Conservation (phyloP, 2,329 filamentous ascomycete genomes). For the Arthrobotrys sinensis region DNA sequence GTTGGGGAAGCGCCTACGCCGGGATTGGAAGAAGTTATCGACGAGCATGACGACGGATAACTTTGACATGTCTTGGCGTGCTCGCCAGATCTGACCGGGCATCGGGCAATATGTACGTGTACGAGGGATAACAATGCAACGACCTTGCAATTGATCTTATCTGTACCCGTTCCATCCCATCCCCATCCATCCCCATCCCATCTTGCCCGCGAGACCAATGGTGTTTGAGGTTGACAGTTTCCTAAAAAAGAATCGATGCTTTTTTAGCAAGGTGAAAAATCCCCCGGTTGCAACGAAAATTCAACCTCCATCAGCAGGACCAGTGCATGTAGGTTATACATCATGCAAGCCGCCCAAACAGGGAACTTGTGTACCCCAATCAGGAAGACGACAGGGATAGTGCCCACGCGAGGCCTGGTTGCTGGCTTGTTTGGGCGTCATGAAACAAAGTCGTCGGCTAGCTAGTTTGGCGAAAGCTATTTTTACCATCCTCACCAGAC, state of each 20-base stretch:
- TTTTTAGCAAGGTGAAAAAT: conserved; percentile 13
- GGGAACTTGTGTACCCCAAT: conserved; percentile 27
- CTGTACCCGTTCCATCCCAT: conserved; percentile 27
- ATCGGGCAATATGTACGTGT: neutral
- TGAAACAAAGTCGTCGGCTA: conserved; percentile 59
- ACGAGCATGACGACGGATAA: conserved; percentile 11
- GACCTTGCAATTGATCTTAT: conserved; percentile 12
- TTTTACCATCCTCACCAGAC: conserved; percentile 41
- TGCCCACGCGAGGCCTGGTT: conserved; percentile 41
- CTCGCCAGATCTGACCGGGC: conserved; percentile 28
- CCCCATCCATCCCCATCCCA: conserved; percentile 17
- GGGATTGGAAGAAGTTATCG: conserved; percentile 22
- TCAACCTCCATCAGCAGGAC: conserved; percentile 39
- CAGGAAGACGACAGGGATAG: conserved; percentile 44
- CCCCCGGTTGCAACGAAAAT: neutral
- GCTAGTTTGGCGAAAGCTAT: conserved; percentile 47
- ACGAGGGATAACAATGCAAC: neutral
- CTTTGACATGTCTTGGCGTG: conserved; percentile 53
- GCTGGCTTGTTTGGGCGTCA: conserved; percentile 52
- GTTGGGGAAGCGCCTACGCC: conserved; percentile 22
- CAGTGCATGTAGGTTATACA: conserved; percentile 30
- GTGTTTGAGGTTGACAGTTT: conserved; percentile 60
- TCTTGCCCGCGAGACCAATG: conserved; percentile 38
- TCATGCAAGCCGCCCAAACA: conserved; percentile 30
- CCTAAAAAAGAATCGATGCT: conserved; percentile 52